Percentiles rank a stretch among this genome's conserved stretches.
phyloP scores from a whole-genome alignment of 2,329 filamentous ascomycete species.

The Colletotrichum nymphaeae region DNA sequence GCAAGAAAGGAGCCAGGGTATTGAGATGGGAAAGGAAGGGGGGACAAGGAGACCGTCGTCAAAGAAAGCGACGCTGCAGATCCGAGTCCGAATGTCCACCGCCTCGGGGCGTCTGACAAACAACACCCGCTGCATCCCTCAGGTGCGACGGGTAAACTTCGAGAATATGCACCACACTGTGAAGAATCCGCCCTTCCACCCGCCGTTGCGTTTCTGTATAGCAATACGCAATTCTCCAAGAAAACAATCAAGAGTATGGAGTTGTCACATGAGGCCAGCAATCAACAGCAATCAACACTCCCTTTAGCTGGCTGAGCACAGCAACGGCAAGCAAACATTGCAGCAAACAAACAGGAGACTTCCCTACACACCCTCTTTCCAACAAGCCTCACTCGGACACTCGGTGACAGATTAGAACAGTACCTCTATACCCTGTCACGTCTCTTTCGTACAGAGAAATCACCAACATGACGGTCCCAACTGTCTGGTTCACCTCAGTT shows the following conservation, averaged over 20 bases:
- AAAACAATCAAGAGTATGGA: neutral
- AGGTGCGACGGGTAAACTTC: neutral
- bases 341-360: neutral
- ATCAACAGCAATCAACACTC: neutral
- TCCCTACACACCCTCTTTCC: neutral
- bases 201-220: neutral
- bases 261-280: neutral
- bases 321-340: slow-evolving; percentile 15
- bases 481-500: slow-evolving; percentile 8
- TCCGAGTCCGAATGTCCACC: neutral
- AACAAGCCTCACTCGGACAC: neutral
- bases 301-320: neutral
- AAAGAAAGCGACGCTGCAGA: neutral
- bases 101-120: neutral
- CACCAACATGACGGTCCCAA: slow-evolving; percentile 17
- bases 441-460: neutral
- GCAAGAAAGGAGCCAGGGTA: neutral
- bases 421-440: neutral
- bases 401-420: neutral
- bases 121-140: neutral
- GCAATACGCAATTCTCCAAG: neutral
- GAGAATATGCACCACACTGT: slow-evolving; percentile 5
- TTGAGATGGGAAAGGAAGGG: neutral
- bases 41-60: neutral
- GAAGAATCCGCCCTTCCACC: neutral